phyloP scores from a whole-genome alignment of 768 basidiomycete genomes.

The Boletus sp. region DNA sequence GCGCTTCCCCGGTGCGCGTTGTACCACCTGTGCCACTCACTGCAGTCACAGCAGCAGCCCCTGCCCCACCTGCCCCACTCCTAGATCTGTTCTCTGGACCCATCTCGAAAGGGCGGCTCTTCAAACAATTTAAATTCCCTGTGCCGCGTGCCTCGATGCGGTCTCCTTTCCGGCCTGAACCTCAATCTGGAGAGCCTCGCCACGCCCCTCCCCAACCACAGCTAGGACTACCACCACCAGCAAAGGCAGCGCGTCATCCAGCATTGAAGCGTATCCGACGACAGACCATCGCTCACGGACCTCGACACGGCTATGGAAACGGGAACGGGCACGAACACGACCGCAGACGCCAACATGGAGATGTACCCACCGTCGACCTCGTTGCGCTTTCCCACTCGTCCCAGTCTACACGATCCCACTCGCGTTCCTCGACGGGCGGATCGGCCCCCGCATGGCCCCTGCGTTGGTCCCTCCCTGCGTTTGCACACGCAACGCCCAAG shows the following conservation, averaged over 20 bases:
- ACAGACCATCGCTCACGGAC: conserved; percentile 10
- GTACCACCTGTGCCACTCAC: not conserved
- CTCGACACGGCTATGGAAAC: not conserved
- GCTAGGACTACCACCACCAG: not conserved
- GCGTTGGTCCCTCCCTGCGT: conserved; percentile 22
- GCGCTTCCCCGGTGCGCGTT: not conserved
- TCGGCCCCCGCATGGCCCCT: not conserved
- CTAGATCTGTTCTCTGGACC: not conserved
- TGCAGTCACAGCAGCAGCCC: too few species aligned
- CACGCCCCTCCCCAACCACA: not conserved
- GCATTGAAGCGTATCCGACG: conserved; percentile 13
- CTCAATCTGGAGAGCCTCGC: not conserved
- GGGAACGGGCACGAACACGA: not conserved
- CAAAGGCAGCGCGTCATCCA: conserved; percentile 9
- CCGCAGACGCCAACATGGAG: not conserved
- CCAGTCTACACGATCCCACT: conserved; percentile 9
- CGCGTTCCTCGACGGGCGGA: conserved; percentile 4
- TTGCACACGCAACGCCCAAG: not conserved
- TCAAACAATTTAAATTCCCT: conserved; percentile 12
- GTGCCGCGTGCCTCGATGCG: conserved; percentile 16
- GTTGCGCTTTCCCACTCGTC: conserved; percentile 14
- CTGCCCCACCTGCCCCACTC: not conserved
- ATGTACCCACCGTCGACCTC: conserved; percentile 25
- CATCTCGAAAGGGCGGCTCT: not conserved
- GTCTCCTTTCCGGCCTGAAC: conserved; percentile 20